These are phyloP conservation scores for Trichoderma koningii DNA, from an alignment of 2,329 filamentous ascomycete species.

Conservation along the genomic window DNA sequence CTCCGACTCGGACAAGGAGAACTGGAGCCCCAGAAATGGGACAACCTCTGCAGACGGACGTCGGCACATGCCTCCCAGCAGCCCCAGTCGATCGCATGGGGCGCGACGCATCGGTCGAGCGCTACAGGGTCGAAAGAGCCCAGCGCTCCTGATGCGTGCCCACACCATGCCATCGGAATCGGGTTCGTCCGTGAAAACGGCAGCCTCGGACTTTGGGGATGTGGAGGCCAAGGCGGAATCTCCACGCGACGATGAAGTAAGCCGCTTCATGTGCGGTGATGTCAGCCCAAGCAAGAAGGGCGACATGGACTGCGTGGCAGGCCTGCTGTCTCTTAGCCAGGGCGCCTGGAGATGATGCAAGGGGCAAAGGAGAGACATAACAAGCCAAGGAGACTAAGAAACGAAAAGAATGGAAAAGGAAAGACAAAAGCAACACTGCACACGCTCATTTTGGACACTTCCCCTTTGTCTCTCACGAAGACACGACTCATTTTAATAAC, in stretches of 20 bases:
- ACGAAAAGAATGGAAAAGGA: neutral
- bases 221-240: conserved; percentile 27
- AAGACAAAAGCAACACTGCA: neutral
- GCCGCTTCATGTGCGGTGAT: conserved; percentile 70
- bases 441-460: conserved; percentile 16
- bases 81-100: conserved; percentile 37
- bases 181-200: conserved; percentile 38
- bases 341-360: conserved; percentile 74
- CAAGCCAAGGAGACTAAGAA: neutral
- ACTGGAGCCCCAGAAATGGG: conserved; percentile 67
- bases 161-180: conserved; percentile 46
- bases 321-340: conserved; percentile 84
- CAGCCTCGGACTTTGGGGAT: conserved; percentile 58
- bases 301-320: conserved; percentile 86
- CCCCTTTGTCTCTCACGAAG: conserved; percentile 17
- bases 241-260: conserved; percentile 60
- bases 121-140: conserved; percentile 45
- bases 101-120: conserved; percentile 46
- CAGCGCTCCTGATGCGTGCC: conserved; percentile 41
- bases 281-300: conserved; percentile 71
- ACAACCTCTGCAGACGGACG: conserved; percentile 41
- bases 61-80: conserved; percentile 44
- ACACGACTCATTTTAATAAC: neutral
- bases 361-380: neutral
- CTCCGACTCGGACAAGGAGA: conserved; percentile 89